Base-by-base conservation (phyloP, 2,329 filamentous ascomycete species). In the Monosporascus cannonballus region DNA sequence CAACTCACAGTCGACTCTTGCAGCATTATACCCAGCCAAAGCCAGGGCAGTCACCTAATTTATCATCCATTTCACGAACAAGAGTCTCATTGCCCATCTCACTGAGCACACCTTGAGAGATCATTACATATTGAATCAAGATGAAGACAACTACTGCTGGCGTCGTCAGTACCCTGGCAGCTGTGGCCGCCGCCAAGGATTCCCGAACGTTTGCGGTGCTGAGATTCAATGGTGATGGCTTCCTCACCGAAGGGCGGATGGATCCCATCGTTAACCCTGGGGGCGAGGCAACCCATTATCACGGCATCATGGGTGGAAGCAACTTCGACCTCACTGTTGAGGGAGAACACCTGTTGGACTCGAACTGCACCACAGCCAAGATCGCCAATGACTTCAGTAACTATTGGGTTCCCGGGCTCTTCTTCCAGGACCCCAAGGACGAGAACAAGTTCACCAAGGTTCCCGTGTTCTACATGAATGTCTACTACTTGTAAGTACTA, bases 401-500 rank as follows among this genome's bases (percentile, higher is more conserved):
- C 69, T 92, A 93, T 75, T 92, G 89, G 89, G 83, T 85, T 52
- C 87, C 89, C 1, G 75, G 76, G 27, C 72, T 92, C 3, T 91
- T 85, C 71, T 90, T 86, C 70, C 72, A 77, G 59, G 79, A 87
- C 58, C 77, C 82, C 61, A 72, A 78, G 59, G 81, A 84, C 58
- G 80, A 37, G 30, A 41, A 80, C 48, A 78, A 76, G 49, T 82
- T 89, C 59, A 80, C 85, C 67, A 76, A 78, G 37, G 87, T 91
- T 18, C 76, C 83, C 45, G 72, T 88, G 56, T 84, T 86, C 63
- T 89, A 89, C 66, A 84, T 86, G 80, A 85, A 85, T 64, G 80
- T 81, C 56, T 94, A 94, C 75, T 92, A 93, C 72, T 85, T 87
- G 76, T 81, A 65, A 68, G 76, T 63, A 5, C n/a, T 4, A 20